Conservation (phyloP, 2,329 filamentous ascomycete genomes). For the Colletotrichum tanaceti region DNA sequence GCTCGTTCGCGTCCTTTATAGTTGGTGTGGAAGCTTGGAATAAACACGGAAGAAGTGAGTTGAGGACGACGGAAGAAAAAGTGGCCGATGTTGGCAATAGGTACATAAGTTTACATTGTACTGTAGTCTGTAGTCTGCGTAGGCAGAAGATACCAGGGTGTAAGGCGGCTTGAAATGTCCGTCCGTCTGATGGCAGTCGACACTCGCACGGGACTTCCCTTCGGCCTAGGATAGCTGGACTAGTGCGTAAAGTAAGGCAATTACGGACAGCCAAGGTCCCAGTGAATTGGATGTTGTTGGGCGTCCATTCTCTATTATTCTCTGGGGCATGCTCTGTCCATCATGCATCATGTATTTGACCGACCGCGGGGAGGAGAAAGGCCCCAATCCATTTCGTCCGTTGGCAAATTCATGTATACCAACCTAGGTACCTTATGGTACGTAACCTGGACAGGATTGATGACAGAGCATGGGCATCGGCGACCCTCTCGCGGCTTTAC, state of each 20-base stretch:
- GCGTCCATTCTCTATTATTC: too few relatives aligned
- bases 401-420: neutral
- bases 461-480: neutral
- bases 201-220: constrained; percentile 21
- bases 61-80: neutral
- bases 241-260: neutral
- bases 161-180: neutral
- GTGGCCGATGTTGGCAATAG: neutral
- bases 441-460: neutral
- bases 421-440: too few relatives aligned
- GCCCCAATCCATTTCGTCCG: neutral
- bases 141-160: neutral
- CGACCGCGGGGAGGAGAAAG: neutral
- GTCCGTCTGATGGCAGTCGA: constrained; percentile 32
- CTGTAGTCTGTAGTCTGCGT: too few relatives aligned
- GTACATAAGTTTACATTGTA: too few relatives aligned
- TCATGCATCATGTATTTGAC: neutral
- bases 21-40: neutral
- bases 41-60: neutral
- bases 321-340: neutral
- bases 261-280: neutral
- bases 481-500: neutral
- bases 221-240: constrained; percentile 18
- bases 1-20: neutral
- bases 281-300: neutral